phyloP scores from a whole-genome alignment of 2,329 filamentous ascomycete genomes.

The Ascochyta pisi region DNA sequence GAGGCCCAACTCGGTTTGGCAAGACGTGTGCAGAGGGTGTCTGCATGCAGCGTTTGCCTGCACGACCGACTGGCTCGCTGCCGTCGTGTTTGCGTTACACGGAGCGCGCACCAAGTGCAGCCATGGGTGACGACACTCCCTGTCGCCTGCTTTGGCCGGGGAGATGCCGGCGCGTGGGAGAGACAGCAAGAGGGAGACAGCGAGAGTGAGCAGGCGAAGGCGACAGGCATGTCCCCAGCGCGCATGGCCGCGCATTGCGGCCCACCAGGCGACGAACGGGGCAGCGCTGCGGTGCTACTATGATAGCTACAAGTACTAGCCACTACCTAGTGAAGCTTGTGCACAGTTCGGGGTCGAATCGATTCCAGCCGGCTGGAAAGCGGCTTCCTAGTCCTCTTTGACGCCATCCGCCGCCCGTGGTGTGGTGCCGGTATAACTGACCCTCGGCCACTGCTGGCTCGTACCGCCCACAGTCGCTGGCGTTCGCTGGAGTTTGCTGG shows the following conservation, averaged over 20 bases:
- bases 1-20: conserved; percentile 19
- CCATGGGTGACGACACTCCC: not conserved
- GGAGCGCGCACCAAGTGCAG: not conserved
- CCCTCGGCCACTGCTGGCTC: conserved; percentile 21
- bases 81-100: conserved; percentile 18
- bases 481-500: conserved; percentile 17
- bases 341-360: conserved; percentile 33
- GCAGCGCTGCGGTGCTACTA: conserved; percentile 19
- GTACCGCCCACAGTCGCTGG: conserved; percentile 17
- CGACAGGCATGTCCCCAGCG: conserved; percentile 13
- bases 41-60: conserved; percentile 25
- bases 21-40: conserved; percentile 15
- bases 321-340: conserved; percentile 32
- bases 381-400: conserved; percentile 27
- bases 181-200: no score
- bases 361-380: conserved; percentile 38
- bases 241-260: conserved; percentile 16
- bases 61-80: conserved; percentile 16
- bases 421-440: conserved; percentile 29
- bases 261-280: conserved; percentile 28
- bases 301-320: conserved; percentile 4
- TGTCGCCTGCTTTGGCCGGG: conserved; percentile 6
- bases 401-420: conserved; percentile 4
- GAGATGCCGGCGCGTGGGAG: not conserved
- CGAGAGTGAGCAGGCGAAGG: no score